These are phyloP conservation scores for Flaveria robusta DNA, from an alignment of 129 eudicot genomes.

Conservation along the genomic window DNA sequence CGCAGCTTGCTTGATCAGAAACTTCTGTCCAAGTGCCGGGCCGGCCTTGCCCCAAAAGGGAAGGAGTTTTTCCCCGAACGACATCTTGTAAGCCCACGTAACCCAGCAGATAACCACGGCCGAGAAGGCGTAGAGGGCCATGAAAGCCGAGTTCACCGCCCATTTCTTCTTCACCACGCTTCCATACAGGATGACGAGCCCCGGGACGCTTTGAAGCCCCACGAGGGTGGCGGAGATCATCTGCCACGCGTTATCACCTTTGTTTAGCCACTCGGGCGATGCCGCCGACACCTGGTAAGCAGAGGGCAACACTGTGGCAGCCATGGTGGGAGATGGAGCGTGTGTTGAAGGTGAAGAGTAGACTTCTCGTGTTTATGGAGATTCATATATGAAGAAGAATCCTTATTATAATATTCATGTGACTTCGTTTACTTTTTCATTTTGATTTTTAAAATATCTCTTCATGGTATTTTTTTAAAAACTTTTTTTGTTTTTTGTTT, in stretches of 20 bases:
- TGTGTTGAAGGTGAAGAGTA: conserved; percentile 18
- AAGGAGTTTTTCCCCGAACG: conserved; percentile 59
- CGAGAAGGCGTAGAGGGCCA: conserved; percentile 72
- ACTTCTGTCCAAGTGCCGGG: conserved; percentile 64
- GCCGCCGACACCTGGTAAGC: conserved; percentile 42
- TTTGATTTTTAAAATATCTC: neutral
- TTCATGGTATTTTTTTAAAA: neutral
- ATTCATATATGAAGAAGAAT: conserved; percentile 12
- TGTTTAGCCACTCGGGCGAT: conserved; percentile 69
- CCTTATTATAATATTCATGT: conserved; percentile 23
- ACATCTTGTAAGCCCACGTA: conserved; percentile 63
- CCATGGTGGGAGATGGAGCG: conserved; percentile 27
- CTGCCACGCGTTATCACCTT: conserved; percentile 81
- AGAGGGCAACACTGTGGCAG: conserved; percentile 29
- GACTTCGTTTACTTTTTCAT: conserved; percentile 37
- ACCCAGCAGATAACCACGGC: conserved; percentile 73
- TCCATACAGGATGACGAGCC: conserved; percentile 65
- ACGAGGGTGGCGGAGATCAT: conserved; percentile 70
- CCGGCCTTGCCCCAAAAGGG: conserved; percentile 77
- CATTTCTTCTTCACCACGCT: conserved; percentile 69
- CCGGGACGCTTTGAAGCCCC: conserved; percentile 68
- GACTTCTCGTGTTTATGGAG: conserved; percentile 42
- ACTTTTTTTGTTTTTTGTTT: neutral
- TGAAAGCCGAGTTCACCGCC: conserved; percentile 78
- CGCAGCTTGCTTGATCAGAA: conserved; percentile 49